Base-by-base conservation (phyloP, 352 stramenopile genomes). In the Phytopythium ostracodes region DNA sequence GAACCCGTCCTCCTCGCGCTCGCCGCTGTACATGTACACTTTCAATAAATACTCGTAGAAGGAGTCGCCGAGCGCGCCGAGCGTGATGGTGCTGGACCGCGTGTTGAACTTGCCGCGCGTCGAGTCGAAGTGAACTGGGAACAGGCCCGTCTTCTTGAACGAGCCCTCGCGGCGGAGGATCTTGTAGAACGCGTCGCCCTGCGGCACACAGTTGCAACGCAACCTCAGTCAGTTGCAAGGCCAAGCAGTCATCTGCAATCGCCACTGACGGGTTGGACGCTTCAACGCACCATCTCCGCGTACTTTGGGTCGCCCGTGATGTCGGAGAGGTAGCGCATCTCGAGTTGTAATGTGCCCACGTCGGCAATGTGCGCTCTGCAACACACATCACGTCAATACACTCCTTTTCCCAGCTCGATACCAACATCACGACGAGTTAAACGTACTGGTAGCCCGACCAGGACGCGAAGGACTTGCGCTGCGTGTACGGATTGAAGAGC, bases 21-120 rank as follows among this genome's bases (percentile, higher is more conserved):
- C 88, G 43, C 94, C 95, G 44, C 92, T 97, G 79, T 98, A 97
- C n/a, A 99, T 70, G 79, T 92, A 99, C 40, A 97, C 81, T 76
- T 99, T 99, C 43, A 99, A 72, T 56, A 99, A 75, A 73, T 99
- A 99, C 76, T 99, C 97, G 71, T 99, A 99, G 67, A 98, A 97
- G 17, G 88, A 98, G 71, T 99, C 98, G 14, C 89, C 93, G 47
- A 97, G 87, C 14, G 96, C 96, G 40, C 97, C 97, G 66, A 99
- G 91, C 14, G 91, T 97, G 58, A 98, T 79, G n/a, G 56, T 65
- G 50, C 53, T 67, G 42, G 51, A 73, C 22, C 42, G 56, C 49
- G 59, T 61, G 31, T 63, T 56, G 60, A 83, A 87, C 31, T 68
- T 67, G 35, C 75, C 71, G 9, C 35, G 49, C 17, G 22, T 57